These are phyloP conservation scores for Candida palmyrensis DNA, from an alignment of 805 yeast genomes.

Conservation along the genomic window DNA sequence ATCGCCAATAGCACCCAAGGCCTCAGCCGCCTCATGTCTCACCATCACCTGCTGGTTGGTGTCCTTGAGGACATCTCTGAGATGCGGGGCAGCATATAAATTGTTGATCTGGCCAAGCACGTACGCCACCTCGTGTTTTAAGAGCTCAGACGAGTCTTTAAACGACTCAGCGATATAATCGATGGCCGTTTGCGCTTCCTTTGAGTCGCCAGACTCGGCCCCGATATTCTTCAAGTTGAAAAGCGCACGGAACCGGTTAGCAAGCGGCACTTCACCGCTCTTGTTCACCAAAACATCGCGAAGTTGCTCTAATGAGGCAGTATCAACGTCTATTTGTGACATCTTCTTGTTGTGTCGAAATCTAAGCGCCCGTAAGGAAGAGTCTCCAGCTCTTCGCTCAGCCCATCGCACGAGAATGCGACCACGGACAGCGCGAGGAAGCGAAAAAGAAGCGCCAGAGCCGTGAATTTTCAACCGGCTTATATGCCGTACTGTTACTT, in stretches of 20 bases:
- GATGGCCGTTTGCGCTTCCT: conserved; percentile 61
- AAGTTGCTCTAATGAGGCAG: conserved; percentile 53
- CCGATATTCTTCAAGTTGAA: conserved; percentile 88
- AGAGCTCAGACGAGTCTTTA: conserved; percentile 73
- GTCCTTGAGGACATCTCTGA: conserved; percentile 67
- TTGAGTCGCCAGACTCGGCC: conserved; percentile 53
- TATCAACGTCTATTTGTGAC: conserved; percentile 31
- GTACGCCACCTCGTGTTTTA: conserved; percentile 97
- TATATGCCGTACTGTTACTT: too few species aligned
- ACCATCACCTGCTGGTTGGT: conserved; percentile 85
- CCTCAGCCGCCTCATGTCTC: conserved; percentile 99
- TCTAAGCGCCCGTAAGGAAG: too few species aligned
- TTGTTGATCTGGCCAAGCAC: conserved; percentile 95
- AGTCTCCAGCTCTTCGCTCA: too few species aligned
- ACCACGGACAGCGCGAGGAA: too few species aligned
- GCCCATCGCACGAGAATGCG: too few species aligned
- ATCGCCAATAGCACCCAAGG: conserved; percentile 93
- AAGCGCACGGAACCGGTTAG: conserved; percentile 88
- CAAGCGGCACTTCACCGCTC: conserved; percentile 66
- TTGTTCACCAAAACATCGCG: conserved; percentile 67
- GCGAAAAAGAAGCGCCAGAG: too few species aligned
- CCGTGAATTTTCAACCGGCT: too few species aligned
- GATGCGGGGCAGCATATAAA: conserved; percentile 66
- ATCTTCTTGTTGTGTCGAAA: too few species aligned
- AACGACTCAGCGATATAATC: conserved; percentile 84